Evolutionary conservation across 495 filamentous ascomycete species (phyloP), one percentile per base, ranked within the genome.

Genomic region (Cercophora samala): DNA sequence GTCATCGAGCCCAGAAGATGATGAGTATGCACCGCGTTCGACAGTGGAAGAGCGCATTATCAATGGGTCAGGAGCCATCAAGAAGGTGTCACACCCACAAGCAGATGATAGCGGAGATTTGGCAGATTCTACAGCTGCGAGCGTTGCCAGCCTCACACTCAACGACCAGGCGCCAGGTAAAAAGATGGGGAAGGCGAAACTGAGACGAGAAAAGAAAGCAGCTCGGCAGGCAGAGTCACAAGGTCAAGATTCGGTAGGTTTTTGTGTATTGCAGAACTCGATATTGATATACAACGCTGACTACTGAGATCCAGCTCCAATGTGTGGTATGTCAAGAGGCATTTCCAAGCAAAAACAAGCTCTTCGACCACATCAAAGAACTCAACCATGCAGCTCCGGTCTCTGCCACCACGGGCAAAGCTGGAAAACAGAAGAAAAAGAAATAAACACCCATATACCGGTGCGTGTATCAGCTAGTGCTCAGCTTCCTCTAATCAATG

Each of bases 111-210:
- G 19, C 51, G 67, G 17, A 53, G n/a, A 15, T n/a, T 19, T 56
- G 53, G 53, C 59, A 19, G 67, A 70, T 53, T 69, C 64, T 52
- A 25, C 56, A 18, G 23, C 67, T 17, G 62, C 58, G 23, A 68
- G 70, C n/a, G 46, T 74, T 25, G 55, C 53, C 19, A 63, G 69
- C 32, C n/a, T 75, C 2, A 60, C 62, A 9, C 25, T 73, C 21
- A 64, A 61, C 32, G 65, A 70, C 22, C 65, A 64, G 3, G 69
- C 6, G 55, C 63, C 72, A 17, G 68, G 65, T 46, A 82, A 76
- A 64, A 92, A 90, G 69, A 52, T 91, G 2, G 93, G 95, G 24
- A 97, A 93, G 75, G 95, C 95, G 9, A 97, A 94, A 74, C 85
- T 90, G 66, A 97, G 92, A 74, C 85, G 91, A 55, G 89, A 91